Percentiles rank a stretch among this genome's conserved stretches.
phyloP scores from a whole-genome alignment of 371 early-diverging fungal genomes.

The Dichotomocladium elegans region DNA sequence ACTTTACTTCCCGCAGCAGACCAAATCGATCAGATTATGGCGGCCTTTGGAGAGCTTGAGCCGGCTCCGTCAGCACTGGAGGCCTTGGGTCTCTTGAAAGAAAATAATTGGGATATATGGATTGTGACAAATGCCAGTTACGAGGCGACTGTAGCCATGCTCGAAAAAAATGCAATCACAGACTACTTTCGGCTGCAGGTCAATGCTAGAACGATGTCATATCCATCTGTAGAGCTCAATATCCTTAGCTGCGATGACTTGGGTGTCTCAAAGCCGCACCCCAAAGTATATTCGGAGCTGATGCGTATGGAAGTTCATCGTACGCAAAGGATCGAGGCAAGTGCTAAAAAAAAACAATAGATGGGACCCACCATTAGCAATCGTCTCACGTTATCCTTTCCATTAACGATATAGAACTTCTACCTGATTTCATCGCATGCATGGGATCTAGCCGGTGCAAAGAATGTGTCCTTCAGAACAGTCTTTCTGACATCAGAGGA shows the following conservation, averaged over 20 bases:
- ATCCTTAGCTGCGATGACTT: constrained; percentile 34
- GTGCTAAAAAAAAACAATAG: background rate
- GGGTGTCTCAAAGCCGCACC: constrained; percentile 35
- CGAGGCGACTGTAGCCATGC: constrained; percentile 6
- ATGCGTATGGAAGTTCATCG: constrained; percentile 33
- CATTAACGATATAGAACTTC: constrained; percentile 19
- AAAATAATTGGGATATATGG: constrained; percentile 35
- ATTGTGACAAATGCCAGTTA: constrained; percentile 18
- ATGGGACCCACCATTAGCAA: background rate
- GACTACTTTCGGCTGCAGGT: constrained; percentile 1
- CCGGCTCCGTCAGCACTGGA: constrained; percentile 16
- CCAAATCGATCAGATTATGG: constrained; percentile 14
- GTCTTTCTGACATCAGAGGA: constrained; percentile 28
- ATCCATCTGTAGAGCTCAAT: constrained; percentile 3
- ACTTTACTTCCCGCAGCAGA: constrained; percentile 1
- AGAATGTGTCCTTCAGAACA: constrained; percentile 29
- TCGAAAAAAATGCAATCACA: constrained; percentile 2
- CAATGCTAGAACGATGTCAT: background rate
- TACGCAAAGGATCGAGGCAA: constrained; percentile 39
- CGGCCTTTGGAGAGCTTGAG: constrained; percentile 12
- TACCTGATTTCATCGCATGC: constrained; percentile 33
- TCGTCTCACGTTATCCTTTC: background rate
- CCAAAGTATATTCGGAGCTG: constrained; percentile 36
- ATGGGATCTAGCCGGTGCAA: constrained; percentile 38
- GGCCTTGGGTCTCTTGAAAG: constrained; percentile 4